A percentile compares a stretch with the other conserved stretches of the same genome.
phyloP scores from a whole-genome alignment of 257 asterid genomes.

The Nicotiana paniculata region DNA sequence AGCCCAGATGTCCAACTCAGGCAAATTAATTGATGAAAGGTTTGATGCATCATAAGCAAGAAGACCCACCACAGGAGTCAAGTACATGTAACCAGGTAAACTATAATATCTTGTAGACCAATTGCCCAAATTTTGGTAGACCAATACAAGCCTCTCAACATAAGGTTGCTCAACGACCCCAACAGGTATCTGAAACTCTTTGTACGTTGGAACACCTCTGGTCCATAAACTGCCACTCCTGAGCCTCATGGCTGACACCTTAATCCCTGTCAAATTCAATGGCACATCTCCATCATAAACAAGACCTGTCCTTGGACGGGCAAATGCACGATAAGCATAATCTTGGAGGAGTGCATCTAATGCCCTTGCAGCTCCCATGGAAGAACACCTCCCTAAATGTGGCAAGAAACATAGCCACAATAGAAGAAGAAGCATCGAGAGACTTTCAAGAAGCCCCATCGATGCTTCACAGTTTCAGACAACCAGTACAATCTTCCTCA shows the following conservation, averaged over 20 bases:
- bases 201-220: slow-evolving; percentile 36
- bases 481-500: not conserved
- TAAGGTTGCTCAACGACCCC: slow-evolving; percentile 42
- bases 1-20: slow-evolving; percentile 33
- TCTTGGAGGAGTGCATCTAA: slow-evolving; percentile 55
- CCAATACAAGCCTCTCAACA: slow-evolving; percentile 57
- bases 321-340: slow-evolving; percentile 42
- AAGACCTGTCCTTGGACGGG: slow-evolving; percentile 44
- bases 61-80: slow-evolving; percentile 58
- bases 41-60: slow-evolving; percentile 61
- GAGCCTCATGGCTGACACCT: slow-evolving; percentile 52
- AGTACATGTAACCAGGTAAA: slow-evolving; percentile 33
- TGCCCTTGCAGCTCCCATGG: slow-evolving; percentile 25
- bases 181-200: slow-evolving; percentile 46
- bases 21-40: slow-evolving; percentile 37
- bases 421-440: slow-evolving; percentile 24
- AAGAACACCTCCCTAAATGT: slow-evolving; percentile 12
- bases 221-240: slow-evolving; percentile 56
- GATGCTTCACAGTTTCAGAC: slow-evolving; percentile 21
- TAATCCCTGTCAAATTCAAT: slow-evolving; percentile 49
- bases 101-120: slow-evolving; percentile 43
- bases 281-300: slow-evolving; percentile 47
- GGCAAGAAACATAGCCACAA: slow-evolving; percentile 27
- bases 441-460: slow-evolving; percentile 38
- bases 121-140: slow-evolving; percentile 62